A percentile compares a stretch with the other conserved stretches of the same genome.
These are phyloP conservation scores for Yarrowia hollandica DNA, from an alignment of 805 yeast genomes.

Conservation along the genomic window DNA sequence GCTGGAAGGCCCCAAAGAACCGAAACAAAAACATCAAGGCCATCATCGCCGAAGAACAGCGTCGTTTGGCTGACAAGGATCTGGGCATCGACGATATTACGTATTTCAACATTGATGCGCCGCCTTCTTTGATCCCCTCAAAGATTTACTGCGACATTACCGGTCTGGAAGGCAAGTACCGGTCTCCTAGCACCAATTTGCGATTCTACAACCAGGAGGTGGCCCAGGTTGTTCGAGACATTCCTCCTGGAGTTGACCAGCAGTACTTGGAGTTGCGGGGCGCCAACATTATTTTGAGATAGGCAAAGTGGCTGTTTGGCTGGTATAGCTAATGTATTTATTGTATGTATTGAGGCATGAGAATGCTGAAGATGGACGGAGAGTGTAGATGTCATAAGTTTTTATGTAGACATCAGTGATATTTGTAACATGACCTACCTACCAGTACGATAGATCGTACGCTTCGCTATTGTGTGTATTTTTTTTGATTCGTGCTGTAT, in stretches of 20 bases:
- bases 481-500: too few species aligned
- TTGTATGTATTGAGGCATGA: too few species aligned
- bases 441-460: too few species aligned
- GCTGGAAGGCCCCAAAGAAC: constrained; percentile 53
- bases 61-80: constrained; percentile 49
- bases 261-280: constrained; percentile 84
- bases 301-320: too few species aligned
- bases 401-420: too few species aligned
- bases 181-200: constrained; percentile 63
- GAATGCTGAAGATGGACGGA: too few species aligned
- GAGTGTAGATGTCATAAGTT: too few species aligned
- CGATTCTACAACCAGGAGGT: constrained; percentile 83
- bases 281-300: constrained; percentile 81
- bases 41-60: constrained; percentile 72
- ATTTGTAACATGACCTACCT: too few species aligned
- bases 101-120: constrained; percentile 71
- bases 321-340: constrained; percentile 10
- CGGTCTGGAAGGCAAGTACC: constrained; percentile 77
- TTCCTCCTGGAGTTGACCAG: constrained; percentile 92
- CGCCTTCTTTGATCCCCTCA: constrained; percentile 79
- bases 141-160: constrained; percentile 92
- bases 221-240: constrained; percentile 67
- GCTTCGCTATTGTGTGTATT: too few species aligned
- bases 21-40: constrained; percentile 76
- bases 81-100: constrained; percentile 50